These are phyloP conservation scores for Karstenula rhodostoma DNA, from an alignment of 2,329 filamentous ascomycete species.

Conservation along the genomic window DNA sequence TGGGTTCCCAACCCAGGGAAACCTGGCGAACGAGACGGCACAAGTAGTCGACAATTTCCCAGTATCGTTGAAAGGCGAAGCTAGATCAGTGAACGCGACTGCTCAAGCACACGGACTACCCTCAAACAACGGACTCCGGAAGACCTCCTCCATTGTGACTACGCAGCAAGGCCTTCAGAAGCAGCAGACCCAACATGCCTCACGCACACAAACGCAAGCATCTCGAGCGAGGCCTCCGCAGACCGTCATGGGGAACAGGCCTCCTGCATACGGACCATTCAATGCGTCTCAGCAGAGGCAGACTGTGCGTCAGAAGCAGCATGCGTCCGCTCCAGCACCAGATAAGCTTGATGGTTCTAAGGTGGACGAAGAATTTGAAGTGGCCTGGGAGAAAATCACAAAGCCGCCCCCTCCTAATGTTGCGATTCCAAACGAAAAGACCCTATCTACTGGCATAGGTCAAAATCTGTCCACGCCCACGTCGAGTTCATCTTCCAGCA, in stretches of 20 bases:
- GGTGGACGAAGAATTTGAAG: background rate
- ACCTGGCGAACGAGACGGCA: background rate
- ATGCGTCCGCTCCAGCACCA: background rate
- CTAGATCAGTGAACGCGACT: background rate
- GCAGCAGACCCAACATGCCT: background rate
- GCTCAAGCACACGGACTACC: background rate
- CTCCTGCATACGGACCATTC: background rate
- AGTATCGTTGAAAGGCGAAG: background rate
- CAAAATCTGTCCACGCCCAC: background rate
- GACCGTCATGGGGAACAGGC: background rate
- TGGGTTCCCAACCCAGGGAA: background rate
- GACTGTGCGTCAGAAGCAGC: background rate
- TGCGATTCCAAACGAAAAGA: background rate
- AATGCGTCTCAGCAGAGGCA: background rate
- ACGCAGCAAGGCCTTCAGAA: background rate
- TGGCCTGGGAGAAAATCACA: background rate
- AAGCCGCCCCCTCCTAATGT: background rate
- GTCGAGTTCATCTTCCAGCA: background rate
- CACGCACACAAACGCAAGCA: background rate
- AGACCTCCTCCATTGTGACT: background rate
- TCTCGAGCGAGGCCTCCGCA: background rate
- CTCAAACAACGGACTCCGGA: background rate
- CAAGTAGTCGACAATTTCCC: background rate
- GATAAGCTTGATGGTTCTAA: background rate
- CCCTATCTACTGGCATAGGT: background rate